phyloP scores from a whole-genome alignment of 2,329 filamentous ascomycete genomes.

The Fusarium mangiferae region DNA sequence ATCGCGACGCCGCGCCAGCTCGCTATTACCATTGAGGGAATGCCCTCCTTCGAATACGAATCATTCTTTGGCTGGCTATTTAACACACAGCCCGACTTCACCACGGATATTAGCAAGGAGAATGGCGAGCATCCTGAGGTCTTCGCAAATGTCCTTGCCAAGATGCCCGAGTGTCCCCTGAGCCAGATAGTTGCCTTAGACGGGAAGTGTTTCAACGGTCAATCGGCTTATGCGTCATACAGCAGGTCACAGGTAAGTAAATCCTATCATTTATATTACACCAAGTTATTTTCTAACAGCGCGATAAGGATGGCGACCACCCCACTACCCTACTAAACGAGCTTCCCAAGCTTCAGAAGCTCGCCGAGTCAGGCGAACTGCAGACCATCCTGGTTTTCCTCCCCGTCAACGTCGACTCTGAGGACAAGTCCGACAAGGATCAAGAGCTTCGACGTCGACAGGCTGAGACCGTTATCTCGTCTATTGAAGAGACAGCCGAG shows the following conservation, averaged over 20 bases:
- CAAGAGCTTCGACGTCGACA: conserved; percentile 60
- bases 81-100: conserved; percentile 58
- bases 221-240: conserved; percentile 56
- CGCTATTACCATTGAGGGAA: conserved; percentile 68
- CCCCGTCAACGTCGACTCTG: conserved; percentile 55
- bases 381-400: conserved; percentile 68
- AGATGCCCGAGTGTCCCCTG: conserved; percentile 52
- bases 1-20: conserved; percentile 61
- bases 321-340: conserved; percentile 57
- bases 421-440: conserved; percentile 54
- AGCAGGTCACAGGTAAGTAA: conserved; percentile 55
- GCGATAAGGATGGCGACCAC: conserved; percentile 51
- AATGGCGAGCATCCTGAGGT: conserved; percentile 56
- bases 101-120: conserved; percentile 57
- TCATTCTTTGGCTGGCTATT: conserved; percentile 52
- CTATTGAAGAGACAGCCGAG: conserved; percentile 45
- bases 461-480: conserved; percentile 59
- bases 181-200: conserved; percentile 55
- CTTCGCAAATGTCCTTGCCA: conserved; percentile 51
- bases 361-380: conserved; percentile 61
- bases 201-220: conserved; percentile 57
- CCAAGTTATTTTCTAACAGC: conserved; percentile 35
- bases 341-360: conserved; percentile 56
- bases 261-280: background rate
- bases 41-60: conserved; percentile 58